Evolutionary conservation across 1,284 basidiomycete genomes (phyloP), one percentile per base, ranked within the genome.

Genomic region (Filobasidium uniguttulatum): DNA sequence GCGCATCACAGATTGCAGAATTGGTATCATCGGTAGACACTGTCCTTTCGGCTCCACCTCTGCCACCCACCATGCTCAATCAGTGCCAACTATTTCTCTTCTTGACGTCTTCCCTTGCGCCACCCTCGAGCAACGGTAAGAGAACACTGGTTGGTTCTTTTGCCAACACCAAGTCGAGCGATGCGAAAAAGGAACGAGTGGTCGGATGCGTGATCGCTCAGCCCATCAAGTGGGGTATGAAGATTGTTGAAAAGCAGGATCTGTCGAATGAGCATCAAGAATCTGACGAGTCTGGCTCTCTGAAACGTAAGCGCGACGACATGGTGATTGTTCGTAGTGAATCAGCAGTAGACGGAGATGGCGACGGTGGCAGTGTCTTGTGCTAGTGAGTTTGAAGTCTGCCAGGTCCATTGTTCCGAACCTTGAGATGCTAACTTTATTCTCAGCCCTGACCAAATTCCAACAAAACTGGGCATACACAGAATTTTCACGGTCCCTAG

Each of bases 391-490:
- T 66, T 1, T 20, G 10, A 9, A n/a, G 12, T 9, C 38, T 7
- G 38, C 14, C 26, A 19, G 28, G 10, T 34, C 50, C 20, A 46
- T 5, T 46, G 22, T 9, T 14, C 28, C 5, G 8, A 3, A 10
- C 9, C 15, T 15, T 9, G 17, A n/a, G 33, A 5, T n/a, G 43
- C 37, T 51, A 9, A 34, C 17, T 4, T 44, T 10, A 15, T 28
- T n/a, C 31, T 19, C 50, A 72, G 70, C 12, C 68, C 71, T 0
- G 55, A 45, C 26, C 60, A 62, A 0, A 56, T 68, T 0, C 61
- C 68, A 0, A 69, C 70, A 0, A 59, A 67, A 0, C 57, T 73
- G 5, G 72, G 72, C 25, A 68, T 74, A 9, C 71, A 73, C 52
- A 62, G 72, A 29, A 61, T 74, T 19, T 74, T 70, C 62, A 69